phyloP scores from a whole-genome alignment of 371 early-diverging fungal genomes.

The Mucor plumbeus region DNA sequence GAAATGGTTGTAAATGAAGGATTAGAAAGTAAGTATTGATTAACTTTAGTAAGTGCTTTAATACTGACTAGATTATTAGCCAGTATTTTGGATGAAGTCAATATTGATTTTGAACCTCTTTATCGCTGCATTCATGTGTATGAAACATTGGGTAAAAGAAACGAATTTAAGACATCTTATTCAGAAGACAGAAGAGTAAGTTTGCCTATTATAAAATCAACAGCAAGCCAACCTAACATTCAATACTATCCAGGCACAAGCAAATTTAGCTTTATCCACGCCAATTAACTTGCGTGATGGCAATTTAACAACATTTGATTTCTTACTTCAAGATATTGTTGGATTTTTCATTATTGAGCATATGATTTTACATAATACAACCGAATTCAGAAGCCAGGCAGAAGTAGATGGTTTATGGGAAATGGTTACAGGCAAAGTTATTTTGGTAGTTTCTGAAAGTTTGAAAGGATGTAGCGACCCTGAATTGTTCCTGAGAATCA shows the following conservation, averaged over 20 bases:
- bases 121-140: constrained; percentile 96
- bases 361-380: constrained; percentile 86
- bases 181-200: constrained; percentile 87
- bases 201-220: constrained; percentile 10
- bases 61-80: constrained; percentile 36
- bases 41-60: too few relatives aligned
- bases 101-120: constrained; percentile 92
- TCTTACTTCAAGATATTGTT: constrained; percentile 84
- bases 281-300: constrained; percentile 68
- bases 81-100: constrained; percentile 69
- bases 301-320: constrained; percentile 72
- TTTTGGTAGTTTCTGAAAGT: constrained; percentile 77
- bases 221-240: neutral
- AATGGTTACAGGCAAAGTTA: constrained; percentile 78
- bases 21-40: constrained; percentile 69
- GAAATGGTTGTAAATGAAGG: constrained; percentile 90
- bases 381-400: constrained; percentile 87
- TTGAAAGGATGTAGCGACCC: constrained; percentile 81
- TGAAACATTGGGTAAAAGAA: constrained; percentile 85
- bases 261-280: constrained; percentile 69
- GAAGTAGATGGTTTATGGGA: constrained; percentile 93
- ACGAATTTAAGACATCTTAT: constrained; percentile 87
- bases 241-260: constrained; percentile 64
- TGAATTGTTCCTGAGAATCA: constrained; percentile 78
- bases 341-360: constrained; percentile 97